phyloP scores from a whole-genome alignment of 73 alveolate species.

The Paramecium caudatum region DNA sequence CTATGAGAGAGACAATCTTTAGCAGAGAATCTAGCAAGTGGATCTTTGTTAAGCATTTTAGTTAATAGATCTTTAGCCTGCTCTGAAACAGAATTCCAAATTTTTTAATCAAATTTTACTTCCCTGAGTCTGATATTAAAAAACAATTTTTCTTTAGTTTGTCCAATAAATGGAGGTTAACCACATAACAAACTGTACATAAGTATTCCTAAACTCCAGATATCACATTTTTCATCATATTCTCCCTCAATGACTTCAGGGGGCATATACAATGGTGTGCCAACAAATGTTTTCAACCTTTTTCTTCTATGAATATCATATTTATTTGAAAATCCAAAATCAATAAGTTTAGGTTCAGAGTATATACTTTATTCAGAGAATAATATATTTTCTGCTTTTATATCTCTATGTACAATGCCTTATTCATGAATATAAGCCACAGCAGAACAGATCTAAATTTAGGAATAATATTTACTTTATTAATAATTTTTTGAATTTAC shows the following conservation, averaged over 20 bases:
- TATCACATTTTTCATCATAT: slow-evolving; percentile 73
- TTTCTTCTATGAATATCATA: slow-evolving; percentile 76
- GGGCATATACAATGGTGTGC: slow-evolving; percentile 70
- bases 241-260: slow-evolving; percentile 71
- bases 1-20: slow-evolving; percentile 89
- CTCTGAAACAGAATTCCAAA: slow-evolving; percentile 66
- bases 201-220: slow-evolving; percentile 79
- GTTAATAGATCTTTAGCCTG: slow-evolving; percentile 91
- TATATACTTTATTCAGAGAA: slow-evolving; percentile 83
- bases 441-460: slow-evolving; percentile 80
- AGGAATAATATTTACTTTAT: background rate
- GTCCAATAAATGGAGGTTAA: slow-evolving; percentile 33
- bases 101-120: slow-evolving; percentile 24
- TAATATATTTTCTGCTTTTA: slow-evolving; percentile 97
- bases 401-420: slow-evolving; percentile 96
- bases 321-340: slow-evolving; percentile 94
- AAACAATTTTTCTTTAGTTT: slow-evolving; percentile 22
- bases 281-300: slow-evolving; percentile 34
- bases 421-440: slow-evolving; percentile 93
- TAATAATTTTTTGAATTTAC: slow-evolving; percentile 15
- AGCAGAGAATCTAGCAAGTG: slow-evolving; percentile 86
- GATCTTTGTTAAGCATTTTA: slow-evolving; percentile 91
- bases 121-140: background rate
- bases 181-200: slow-evolving; percentile 67
- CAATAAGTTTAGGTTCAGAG: slow-evolving; percentile 95